phyloP scores from a whole-genome alignment of 306 rosid species.

The Malus orientalis region DNA sequence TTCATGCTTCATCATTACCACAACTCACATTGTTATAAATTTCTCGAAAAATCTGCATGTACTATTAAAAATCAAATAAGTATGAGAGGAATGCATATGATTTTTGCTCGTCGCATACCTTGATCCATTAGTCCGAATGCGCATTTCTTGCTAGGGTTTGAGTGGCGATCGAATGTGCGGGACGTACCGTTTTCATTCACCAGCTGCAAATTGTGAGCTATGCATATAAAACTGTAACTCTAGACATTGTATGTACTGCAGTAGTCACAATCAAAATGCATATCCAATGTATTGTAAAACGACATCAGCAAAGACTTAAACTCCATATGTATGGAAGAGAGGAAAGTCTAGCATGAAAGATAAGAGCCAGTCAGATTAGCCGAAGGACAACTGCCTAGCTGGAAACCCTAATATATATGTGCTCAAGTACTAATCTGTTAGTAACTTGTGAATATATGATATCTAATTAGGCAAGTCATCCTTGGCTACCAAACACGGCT shows the following conservation, averaged over 20 bases:
- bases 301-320: neutral
- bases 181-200: neutral
- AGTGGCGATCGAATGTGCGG: neutral
- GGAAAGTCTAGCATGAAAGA: constrained; percentile 52
- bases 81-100: neutral
- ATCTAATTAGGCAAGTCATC: constrained; percentile 54
- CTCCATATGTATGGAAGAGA: constrained; percentile 24
- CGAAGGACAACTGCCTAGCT: constrained; percentile 33
- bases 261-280: neutral
- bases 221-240: neutral
- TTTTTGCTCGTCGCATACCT: neutral
- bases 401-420: neutral
- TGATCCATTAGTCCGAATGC: neutral
- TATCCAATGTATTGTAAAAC: neutral
- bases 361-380: constrained; percentile 56
- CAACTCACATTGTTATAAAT: too few species aligned
- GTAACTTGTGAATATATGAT: neutral
- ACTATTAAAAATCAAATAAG: neutral
- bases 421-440: neutral
- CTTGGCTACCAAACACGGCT: constrained; percentile 56
- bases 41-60: neutral
- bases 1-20: too few species aligned
- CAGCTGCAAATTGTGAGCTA: neutral
- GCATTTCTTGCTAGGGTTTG: neutral
- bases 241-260: neutral